A percentile compares a stretch with the other conserved stretches of the same genome.
These are phyloP conservation scores for Arctium minus DNA, from an alignment of 129 eudicot genomes.

Conservation along the genomic window DNA sequence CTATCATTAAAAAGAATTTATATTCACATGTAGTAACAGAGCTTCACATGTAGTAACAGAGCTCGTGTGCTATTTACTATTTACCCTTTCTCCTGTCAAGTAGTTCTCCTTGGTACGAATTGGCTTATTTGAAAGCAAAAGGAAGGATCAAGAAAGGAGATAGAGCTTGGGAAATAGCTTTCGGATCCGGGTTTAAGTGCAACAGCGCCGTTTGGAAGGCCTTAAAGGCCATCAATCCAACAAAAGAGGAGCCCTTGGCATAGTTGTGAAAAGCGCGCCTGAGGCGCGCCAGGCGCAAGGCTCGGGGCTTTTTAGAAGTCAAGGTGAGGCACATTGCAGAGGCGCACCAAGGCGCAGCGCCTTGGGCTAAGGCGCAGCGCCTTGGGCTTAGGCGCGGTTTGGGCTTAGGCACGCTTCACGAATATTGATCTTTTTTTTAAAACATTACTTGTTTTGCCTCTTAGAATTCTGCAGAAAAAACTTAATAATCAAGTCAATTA, in stretches of 20 bases:
- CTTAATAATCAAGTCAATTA: too few species aligned
- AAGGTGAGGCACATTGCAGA: too few species aligned
- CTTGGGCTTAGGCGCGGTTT: too few species aligned
- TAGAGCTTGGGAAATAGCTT: slow-evolving; percentile 88
- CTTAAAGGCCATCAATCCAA: slow-evolving; percentile 64
- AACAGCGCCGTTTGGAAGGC: slow-evolving; percentile 94
- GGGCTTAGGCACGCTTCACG: too few species aligned
- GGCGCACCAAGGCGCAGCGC: too few species aligned
- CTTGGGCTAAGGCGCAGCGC: too few species aligned
- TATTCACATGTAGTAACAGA: background rate
- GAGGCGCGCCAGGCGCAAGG: too few species aligned
- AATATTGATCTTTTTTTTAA: too few species aligned
- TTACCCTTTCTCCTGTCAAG: slow-evolving; percentile 16
- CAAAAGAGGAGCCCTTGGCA: slow-evolving; percentile 77
- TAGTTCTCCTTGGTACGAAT: slow-evolving; percentile 86
- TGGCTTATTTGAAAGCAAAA: slow-evolving; percentile 82
- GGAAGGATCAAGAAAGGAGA: slow-evolving; percentile 81
- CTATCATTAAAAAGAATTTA: background rate
- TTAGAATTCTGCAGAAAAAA: too few species aligned
- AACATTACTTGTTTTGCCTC: too few species aligned
- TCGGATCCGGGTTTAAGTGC: slow-evolving; percentile 86
- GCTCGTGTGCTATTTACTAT: background rate
- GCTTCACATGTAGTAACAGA: background rate
- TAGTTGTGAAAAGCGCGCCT: too few species aligned
- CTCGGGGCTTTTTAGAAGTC: too few species aligned